A percentile compares a stretch with the other conserved stretches of the same genome.
Conservation (phyloP, 805 yeast genomes). For the Metschnikowia bowlesiae region DNA sequence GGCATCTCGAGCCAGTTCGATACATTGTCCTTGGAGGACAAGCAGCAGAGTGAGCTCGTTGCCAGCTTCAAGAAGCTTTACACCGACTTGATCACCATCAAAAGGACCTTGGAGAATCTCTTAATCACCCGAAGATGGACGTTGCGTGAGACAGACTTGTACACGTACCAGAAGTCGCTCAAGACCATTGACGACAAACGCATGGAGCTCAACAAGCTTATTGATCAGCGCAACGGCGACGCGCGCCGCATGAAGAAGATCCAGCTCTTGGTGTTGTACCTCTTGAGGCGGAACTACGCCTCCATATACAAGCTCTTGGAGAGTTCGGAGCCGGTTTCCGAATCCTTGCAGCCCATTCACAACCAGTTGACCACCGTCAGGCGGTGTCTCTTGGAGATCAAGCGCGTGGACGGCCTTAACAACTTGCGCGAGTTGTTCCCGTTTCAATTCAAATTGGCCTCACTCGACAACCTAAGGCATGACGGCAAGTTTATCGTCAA, state of each 20-base stretch:
- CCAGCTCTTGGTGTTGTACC: constrained; percentile 57
- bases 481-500: constrained; percentile 93
- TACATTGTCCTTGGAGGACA: constrained; percentile 18
- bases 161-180: constrained; percentile 70
- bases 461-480: constrained; percentile 76
- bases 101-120: constrained; percentile 72
- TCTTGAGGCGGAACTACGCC: constrained; percentile 87
- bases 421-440: constrained; percentile 90
- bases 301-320: constrained; percentile 84
- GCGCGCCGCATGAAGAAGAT: constrained; percentile 25
- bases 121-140: constrained; percentile 97
- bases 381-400: constrained; percentile 82
- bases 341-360: constrained; percentile 87
- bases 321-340: constrained; percentile 92
- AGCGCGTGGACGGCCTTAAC: constrained; percentile 87
- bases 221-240: constrained; percentile 13
- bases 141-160: constrained; percentile 90
- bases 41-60: constrained; percentile 40
- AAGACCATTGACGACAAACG: constrained; percentile 71
- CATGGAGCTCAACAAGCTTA: constrained; percentile 32
- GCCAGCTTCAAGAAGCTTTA: constrained; percentile 48
- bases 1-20: constrained; percentile 23
- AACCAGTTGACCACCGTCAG: constrained; percentile 91
- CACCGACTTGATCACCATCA: constrained; percentile 57
- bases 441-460: constrained; percentile 88